Evolutionary conservation across 1,284 basidiomycete genomes (phyloP), one percentile per base, ranked within the genome.

Genomic region (Trichosporon ovoides): DNA sequence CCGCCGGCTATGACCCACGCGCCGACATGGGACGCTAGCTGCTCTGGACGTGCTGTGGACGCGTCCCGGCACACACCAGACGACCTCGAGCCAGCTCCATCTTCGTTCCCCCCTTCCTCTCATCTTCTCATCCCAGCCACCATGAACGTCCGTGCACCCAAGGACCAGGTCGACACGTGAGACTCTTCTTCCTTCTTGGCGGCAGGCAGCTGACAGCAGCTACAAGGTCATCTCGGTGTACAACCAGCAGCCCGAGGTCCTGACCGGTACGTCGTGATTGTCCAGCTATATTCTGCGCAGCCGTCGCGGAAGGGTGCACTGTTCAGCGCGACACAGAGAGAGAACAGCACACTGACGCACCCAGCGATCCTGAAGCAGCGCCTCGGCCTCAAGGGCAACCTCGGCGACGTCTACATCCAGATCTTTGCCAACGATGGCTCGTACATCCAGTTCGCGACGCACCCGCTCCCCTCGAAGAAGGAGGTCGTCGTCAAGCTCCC

Each of bases 321-420:
- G 10, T 9, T n/a, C 16, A 20, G n/a, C 14, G 16, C 28, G 28
- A 31, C 28, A 33, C 31, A 19, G n/a, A n/a, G n/a, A n/a, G n/a
- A n/a, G n/a, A n/a, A n/a, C n/a, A n/a, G 55, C 50, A 53, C 35
- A 53, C 59, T 59, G 37, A 56, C 50, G 31, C 14, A 38, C 13
- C 2, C 50, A 69, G 69, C 69, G 2, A 71, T 72, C 12, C 57
- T 72, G 56, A 71, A 71, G 56, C 53, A 64, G 31, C 56, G 62
- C 16, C 48, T 52, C 19, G 55, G 60, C 7, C 20, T 46, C 48
- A 62, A 62, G 36, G 71, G 71, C 40, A 43, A 69, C n/a, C 55
- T 68, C 12, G 70, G 70, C 22, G 60, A 68, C 38, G 61, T 72
- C 9, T 61, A 66, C 63, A 66, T 72, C 54, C 56, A 59, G 34